Evolutionary conservation across 148 eudicot genomes (phyloP).

Genomic region (Camellia granthamiana): DNA sequence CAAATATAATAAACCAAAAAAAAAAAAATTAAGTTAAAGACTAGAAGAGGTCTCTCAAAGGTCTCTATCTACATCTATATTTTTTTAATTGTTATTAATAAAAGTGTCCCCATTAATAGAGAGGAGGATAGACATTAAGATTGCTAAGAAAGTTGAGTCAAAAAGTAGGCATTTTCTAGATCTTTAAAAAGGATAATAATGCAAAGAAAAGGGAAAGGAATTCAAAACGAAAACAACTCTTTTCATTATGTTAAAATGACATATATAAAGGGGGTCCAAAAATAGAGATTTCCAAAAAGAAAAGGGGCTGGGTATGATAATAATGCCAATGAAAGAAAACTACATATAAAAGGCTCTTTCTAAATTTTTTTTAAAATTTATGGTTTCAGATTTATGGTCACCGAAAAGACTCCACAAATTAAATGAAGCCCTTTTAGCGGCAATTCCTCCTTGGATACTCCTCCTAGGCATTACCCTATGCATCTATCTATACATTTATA

Average conservation of each 20-base stretch:
- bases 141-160: constrained; percentile 13
- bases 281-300: neutral
- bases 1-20: no score
- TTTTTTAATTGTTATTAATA: neutral
- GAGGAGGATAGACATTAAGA: neutral
- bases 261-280: neutral
- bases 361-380: neutral
- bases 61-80: neutral
- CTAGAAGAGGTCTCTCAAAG: constrained; percentile 4
- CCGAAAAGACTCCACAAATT: neutral
- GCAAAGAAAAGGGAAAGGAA: constrained; percentile 23
- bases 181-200: constrained; percentile 16
- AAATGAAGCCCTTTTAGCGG: neutral
- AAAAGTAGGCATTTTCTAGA: constrained; percentile 13
- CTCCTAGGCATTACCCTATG: no score
- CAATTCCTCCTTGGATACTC: constrained; percentile 1
- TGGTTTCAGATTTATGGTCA: neutral
- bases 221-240: constrained; percentile 20
- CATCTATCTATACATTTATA: no score
- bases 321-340: neutral
- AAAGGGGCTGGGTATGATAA: neutral
- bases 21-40: neutral
- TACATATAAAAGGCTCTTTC: neutral
- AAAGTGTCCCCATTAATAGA: constrained; percentile 4
- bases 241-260: constrained; percentile 8